These are phyloP conservation scores for Nannochloropsis salina DNA, from an alignment of 108 stramenopile genomes.

Conservation along the genomic window DNA sequence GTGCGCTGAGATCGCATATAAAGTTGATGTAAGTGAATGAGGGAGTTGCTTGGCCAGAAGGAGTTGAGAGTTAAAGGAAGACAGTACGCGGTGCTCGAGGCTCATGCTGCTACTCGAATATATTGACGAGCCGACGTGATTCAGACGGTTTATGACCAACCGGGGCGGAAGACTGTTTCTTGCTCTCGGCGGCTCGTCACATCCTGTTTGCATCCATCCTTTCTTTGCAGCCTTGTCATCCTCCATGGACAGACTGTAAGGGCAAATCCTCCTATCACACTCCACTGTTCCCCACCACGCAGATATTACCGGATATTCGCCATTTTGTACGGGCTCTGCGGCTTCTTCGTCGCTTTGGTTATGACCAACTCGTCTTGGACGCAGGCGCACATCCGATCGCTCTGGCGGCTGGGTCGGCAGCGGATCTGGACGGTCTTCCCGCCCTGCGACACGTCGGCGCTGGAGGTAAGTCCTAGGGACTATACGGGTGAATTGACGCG, in stretches of 20 bases:
- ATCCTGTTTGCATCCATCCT: too few relatives aligned
- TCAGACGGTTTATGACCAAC: too few relatives aligned
- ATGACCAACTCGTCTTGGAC: conserved; percentile 98
- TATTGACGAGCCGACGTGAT: too few relatives aligned
- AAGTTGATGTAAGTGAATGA: conserved; percentile 62
- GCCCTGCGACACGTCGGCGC: conserved; percentile 69
- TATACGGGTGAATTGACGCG: not conserved
- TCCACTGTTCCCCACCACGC: not conserved
- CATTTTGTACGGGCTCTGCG: conserved; percentile 65
- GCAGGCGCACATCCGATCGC: conserved; percentile 59
- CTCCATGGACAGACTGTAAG: too few relatives aligned
- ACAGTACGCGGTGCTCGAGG: not conserved
- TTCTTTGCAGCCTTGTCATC: too few relatives aligned
- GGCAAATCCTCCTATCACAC: too few relatives aligned
- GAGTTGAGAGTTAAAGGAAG: not conserved
- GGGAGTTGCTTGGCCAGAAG: not conserved
- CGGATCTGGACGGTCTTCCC: conserved; percentile 70
- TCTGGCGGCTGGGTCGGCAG: conserved; percentile 47
- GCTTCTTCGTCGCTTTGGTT: conserved; percentile 67
- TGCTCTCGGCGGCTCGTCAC: too few relatives aligned
- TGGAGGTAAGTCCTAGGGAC: conserved; percentile 38
- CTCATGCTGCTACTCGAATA: not conserved
- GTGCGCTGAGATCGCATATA: conserved; percentile 56
- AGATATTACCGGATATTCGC: conserved; percentile 81
- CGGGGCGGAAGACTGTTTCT: too few relatives aligned